Base-by-base conservation (phyloP, 2,329 filamentous ascomycete species). In the Pseudocercospora crystallina region DNA sequence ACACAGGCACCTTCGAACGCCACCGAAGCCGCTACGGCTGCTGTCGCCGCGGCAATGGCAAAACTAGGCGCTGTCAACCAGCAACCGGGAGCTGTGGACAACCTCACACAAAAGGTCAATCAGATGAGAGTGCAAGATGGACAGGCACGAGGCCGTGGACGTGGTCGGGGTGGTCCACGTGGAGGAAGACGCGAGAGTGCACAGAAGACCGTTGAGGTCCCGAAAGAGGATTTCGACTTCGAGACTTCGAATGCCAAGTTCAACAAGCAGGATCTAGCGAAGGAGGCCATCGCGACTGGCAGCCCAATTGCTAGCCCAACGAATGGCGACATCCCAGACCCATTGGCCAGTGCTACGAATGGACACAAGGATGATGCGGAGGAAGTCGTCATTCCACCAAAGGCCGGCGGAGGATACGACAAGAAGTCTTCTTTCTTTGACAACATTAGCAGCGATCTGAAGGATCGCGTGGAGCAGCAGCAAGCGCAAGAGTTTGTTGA, bases 361-460 rank as follows among this genome's bases (percentile, higher is more conserved):
- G 63, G 62, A 13, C 59, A 61, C 39, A 42, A 47, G 1, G 54
- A 47, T 13, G 56, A 54, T 17, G 49, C 77, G 33, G 70, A 77
- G 1, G 68, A 72, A 11, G 71, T 77, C 1, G 71, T 77, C 11
- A 73, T 76, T 10, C 77, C 76, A 5, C 51, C 57, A 8, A 59
- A 61, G 48, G 73, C 76, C 32, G 20, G 20, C 20, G 68, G 72
- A 29, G 80, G 83, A 0, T 99, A 99, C 74, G 92, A 96, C 76
- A 96, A 90, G 73, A 80, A 85, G 5, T 84, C 76, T 3, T 96
- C 90, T 1, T 99, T 99, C 78, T 99, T 99, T 67, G 94, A 99
- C 73, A 96, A 99, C 71, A 96, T 99, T 58, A 95, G 90, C 1
- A 95, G 89, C 60, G 94, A 99, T 69, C 81, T 89, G 56, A 95